Percentiles rank a stretch among this genome's conserved stretches.
phyloP scores from a whole-genome alignment of 345 rosid species.

The Citrus australasica region DNA sequence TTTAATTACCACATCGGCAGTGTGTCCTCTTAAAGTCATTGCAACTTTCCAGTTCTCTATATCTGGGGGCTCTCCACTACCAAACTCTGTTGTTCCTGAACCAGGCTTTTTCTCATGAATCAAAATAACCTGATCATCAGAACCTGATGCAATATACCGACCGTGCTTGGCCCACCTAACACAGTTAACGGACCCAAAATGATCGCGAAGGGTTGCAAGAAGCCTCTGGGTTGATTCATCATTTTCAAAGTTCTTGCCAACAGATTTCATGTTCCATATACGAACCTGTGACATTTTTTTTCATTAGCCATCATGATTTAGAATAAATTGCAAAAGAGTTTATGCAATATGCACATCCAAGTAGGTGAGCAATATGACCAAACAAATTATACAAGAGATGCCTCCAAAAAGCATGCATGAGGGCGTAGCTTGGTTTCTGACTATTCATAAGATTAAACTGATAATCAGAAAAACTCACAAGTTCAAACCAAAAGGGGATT shows the following conservation, averaged over 20 bases:
- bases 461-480: not conserved
- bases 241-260: slow-evolving; percentile 53
- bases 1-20: slow-evolving; percentile 97
- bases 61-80: slow-evolving; percentile 97
- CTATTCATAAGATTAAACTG: not conserved
- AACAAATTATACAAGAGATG: not conserved
- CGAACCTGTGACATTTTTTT: slow-evolving; percentile 52
- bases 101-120: slow-evolving; percentile 96
- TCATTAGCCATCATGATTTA: not conserved
- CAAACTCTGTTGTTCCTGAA: slow-evolving; percentile 95
- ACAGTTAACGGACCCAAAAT: slow-evolving; percentile 99
- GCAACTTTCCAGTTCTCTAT: slow-evolving; percentile 99
- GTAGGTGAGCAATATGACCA: not conserved
- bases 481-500: not conserved
- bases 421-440: not conserved
- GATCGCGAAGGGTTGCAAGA: slow-evolving; percentile 96
- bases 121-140: slow-evolving; percentile 93
- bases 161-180: slow-evolving; percentile 99
- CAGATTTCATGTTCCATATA: slow-evolving; percentile 91
- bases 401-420: not conserved
- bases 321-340: not conserved
- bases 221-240: slow-evolving; percentile 69
- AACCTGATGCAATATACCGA: slow-evolving; percentile 84
- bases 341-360: not conserved
- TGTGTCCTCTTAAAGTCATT: slow-evolving; percentile 95